Base-by-base conservation (phyloP, 73 alveolate genomes). In the Blepharisma japonicum region DNA sequence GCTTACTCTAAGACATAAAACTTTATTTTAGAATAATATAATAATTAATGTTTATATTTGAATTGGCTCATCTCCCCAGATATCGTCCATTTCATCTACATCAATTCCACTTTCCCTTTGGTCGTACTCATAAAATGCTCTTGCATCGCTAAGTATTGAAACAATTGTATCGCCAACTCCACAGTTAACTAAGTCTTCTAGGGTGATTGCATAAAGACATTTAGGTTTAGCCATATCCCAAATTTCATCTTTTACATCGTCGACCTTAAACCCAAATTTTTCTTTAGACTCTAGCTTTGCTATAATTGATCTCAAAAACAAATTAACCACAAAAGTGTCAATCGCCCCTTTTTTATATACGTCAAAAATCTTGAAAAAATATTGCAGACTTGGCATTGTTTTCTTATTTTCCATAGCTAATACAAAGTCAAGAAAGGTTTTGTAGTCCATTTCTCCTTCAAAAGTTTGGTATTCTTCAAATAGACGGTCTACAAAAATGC, bases 391-490 rank as follows among this genome's bases (percentile, higher is more conserved):
- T 42, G 94, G 86, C 11, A 97, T 97, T 51, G 96, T 80, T 82
- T 96, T 96, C 81, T 96, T 96, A 89, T 97, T 97, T 86, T 97
- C 99, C 99, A 97, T 95, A 4, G 99, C 99, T 39, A 96, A 90
- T 42, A 96, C 99, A 78, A 96, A 96, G 86, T 96, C 99, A 6
- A 95, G 77, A 89, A 96, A 96, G 42, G 98, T 94, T 81, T 96
- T 96, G 89, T 95, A 96, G 87, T 96, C 99, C 94, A 94, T 94
- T 68, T 94, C 99, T 38, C 98, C 98, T 84, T 93, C 99, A 78
- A 90, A 94, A 50, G 97, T 94, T 81, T 94, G 85, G 71, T 89
- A 94, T 77, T 94, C 99, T 83, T 94, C 98, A 81, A 95, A 95
- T 21, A 95, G 88, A 80, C 99, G 86, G 78, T 94, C 98, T 47